A percentile compares a stretch with the other conserved stretches of the same genome.
phyloP scores from a whole-genome alignment of 148 eudicot species.

The Camellia sinensis region DNA sequence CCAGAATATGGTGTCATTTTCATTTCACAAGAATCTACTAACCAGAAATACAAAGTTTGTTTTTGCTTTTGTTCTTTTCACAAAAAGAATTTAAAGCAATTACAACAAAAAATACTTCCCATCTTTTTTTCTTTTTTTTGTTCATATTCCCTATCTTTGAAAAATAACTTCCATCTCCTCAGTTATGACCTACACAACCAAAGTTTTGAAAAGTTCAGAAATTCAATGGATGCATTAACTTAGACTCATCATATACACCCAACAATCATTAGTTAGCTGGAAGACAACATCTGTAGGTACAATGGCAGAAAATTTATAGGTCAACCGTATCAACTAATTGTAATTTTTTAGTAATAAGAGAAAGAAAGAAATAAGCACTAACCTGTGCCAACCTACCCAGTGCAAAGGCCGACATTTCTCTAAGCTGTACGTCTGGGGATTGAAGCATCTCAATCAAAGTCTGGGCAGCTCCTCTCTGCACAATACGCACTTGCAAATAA shows the following conservation, averaged over 20 bases:
- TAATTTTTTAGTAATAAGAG: neutral
- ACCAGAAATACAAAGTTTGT: neutral
- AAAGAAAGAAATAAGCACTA: slow-evolving; percentile 13
- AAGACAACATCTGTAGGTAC: neutral
- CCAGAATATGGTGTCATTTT: neutral
- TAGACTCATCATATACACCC: too few relatives aligned
- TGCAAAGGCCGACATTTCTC: slow-evolving; percentile 97
- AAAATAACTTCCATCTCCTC: neutral
- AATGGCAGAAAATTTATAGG: slow-evolving; percentile 5
- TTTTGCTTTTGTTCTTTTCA: neutral
- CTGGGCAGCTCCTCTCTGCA: slow-evolving; percentile 92
- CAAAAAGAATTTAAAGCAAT: neutral
- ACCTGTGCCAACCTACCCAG: slow-evolving; percentile 99
- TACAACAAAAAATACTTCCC: neutral
- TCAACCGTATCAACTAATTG: too few relatives aligned
- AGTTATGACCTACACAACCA: neutral
- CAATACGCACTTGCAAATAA: slow-evolving; percentile 72
- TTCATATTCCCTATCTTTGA: neutral
- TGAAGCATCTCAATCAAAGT: slow-evolving; percentile 93
- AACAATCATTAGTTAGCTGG: neutral
- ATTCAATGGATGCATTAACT: neutral
- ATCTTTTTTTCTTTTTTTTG: neutral
- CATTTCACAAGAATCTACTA: neutral
- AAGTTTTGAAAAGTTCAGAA: neutral
- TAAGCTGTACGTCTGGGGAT: slow-evolving; percentile 68